Base-by-base conservation (phyloP, 306 rosid genomes). In the Acacia confusa region DNA sequence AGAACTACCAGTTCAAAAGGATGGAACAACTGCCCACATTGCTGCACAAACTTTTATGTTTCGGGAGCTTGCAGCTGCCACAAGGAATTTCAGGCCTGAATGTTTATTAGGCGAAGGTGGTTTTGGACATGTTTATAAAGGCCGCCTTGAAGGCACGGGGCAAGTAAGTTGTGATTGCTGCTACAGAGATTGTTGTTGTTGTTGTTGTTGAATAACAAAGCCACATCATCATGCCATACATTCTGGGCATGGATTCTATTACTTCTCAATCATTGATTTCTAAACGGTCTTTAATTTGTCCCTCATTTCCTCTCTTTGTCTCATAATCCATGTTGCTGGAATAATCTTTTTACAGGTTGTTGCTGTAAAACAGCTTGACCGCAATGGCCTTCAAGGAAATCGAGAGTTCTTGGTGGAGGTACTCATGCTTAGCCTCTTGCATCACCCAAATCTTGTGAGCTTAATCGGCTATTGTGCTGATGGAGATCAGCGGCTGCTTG, bases 371-470 rank as follows among this genome's bases (percentile, higher is more conserved):
- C 99, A 96, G 87, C 99, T 96, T 76, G 98, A 96, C 78, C 92
- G 98, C 75, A 93, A 93, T 84, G 99, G 99, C 78, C 94, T 96
- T 57, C 99, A 96, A 89, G 99, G 98, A 81, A 96, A 96, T 87
- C 90, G 99, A 25, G 99, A 96, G 71, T 96, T 96, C 89, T 72
- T 96, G 87, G 98, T 96, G 83, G 99, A 96, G 93, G 99, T 96
- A 85, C 97, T 96, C 75, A 96, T 96, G 99, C 99, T 96, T 76
- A 96, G 99, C 88, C 98, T 96, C 83, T 90, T 96, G 81, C 99
- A 96, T 87, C 99, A 96, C 81, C 84, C 94, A 34, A 96, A 96
- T 86, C 99, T 96, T 78, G 99, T 96, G 84, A 96, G 92, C 86
- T 89, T 96, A 78, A 96, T 96, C 27, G 99, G 99, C 72, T 96